Evolutionary conservation across 2,329 filamentous ascomycete genomes (phyloP).

Genomic region (Apiospora malaysiana): DNA sequence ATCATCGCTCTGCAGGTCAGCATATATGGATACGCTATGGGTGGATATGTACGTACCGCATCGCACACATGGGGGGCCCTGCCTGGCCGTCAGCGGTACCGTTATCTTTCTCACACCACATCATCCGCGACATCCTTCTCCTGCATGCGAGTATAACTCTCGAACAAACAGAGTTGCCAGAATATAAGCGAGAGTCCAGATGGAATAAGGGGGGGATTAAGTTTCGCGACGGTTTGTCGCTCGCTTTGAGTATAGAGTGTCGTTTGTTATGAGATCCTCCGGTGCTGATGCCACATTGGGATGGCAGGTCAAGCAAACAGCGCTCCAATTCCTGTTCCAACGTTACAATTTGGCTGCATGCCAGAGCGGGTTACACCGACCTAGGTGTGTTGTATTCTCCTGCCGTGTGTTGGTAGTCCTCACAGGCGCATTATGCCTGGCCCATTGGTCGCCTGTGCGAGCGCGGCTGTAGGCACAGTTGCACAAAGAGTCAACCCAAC

Average conservation of each 20-base stretch:
- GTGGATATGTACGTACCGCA: not conserved
- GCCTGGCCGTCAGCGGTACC: not conserved
- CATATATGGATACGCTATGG: not conserved
- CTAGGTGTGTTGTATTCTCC: not conserved
- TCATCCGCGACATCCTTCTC: not conserved
- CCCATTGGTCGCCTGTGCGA: not conserved
- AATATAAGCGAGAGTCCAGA: not conserved
- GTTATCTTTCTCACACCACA: not conserved
- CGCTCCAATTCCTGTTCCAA: not conserved
- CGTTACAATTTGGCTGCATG: not conserved
- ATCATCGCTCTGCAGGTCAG: conserved; percentile 5
- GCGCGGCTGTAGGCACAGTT: conserved; percentile 3
- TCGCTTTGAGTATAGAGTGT: not conserved
- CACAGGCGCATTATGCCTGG: not conserved
- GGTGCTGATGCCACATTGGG: not conserved
- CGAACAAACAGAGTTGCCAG: not conserved
- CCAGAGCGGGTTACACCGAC: not conserved
- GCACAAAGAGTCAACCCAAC: not conserved
- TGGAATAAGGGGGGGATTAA: not conserved
- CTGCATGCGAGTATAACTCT: conserved; percentile 3
- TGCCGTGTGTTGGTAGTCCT: not conserved
- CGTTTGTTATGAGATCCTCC: not conserved
- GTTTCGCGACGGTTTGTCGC: not conserved
- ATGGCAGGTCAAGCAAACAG: not conserved
- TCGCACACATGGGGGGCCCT: not conserved